Evolutionary conservation across 2,329 filamentous ascomycete species (phyloP), one percentile per base, ranked within the genome.

Genomic region (Fusarium sp.): DNA sequence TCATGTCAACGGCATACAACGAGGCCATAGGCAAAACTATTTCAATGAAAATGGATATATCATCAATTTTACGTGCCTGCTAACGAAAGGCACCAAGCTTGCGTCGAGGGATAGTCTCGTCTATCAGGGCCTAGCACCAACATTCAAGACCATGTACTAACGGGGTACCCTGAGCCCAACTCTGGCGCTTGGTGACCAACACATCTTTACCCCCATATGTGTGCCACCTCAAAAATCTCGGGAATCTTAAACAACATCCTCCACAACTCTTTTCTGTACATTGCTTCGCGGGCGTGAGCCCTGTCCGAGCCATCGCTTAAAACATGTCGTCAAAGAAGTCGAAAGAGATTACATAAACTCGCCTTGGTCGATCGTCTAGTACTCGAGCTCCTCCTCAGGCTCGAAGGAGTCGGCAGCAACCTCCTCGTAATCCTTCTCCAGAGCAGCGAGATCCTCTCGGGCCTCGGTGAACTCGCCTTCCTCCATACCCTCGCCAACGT

Each of bases 401-500:
- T 91, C 86, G 74, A 86, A 85, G 75, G 92, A 93, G 83, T 95
- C 93, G 81, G 87, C 89, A 70, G 93, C 93, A 77, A 95, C 93
- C 87, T 95, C 93, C 84, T 95, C 93, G 82, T 96, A 96, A 79
- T 96, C 93, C 87, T 92, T 94, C 88, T 96, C 94, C 39, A 96
- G 87, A 54, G 94, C 94, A 72, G 94, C 94, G 70, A 96, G 87
- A 82, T 96, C 94, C 86, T 96, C 94, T 77, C 94, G 92, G 71
- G 94, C 94, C 84, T 96, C 94, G 73, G 91, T 93, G 86, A 96
- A 96, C 84, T 96, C 94, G 79, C 94, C 94, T 83, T 96, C 94
- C 86, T 96, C 94, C 94, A 96, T 96, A 85, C 94, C 94, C 86
- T 96, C 94, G 75, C 94, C 94, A 61, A 96, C 94, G 77, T 93